Conservation (phyloP, 176 grass and related monocot genomes). For the Alloteropsis semialata region DNA sequence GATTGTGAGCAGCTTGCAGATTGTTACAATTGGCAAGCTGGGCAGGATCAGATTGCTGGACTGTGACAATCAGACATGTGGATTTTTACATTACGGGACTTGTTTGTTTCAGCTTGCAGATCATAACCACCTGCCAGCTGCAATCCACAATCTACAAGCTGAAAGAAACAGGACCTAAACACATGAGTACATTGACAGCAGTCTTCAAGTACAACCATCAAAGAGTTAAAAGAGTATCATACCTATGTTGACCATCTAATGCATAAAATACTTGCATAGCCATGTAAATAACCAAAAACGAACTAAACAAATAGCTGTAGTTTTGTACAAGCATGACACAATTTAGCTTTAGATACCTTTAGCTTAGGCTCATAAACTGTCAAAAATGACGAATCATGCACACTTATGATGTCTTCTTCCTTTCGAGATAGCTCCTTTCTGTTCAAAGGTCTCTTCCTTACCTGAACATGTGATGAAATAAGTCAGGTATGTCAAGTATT, state of each 20-base stretch:
- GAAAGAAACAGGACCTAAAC: too few species aligned
- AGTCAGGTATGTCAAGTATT: conserved; percentile 31
- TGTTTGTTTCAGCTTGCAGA: too few species aligned
- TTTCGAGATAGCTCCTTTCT: conserved; percentile 95
- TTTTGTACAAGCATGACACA: neutral
- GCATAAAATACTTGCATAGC: neutral
- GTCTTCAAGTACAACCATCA: neutral
- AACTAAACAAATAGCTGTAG: neutral
- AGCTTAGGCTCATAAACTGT: conserved; percentile 94
- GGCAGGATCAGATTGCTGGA: too few species aligned
- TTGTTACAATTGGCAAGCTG: too few species aligned
- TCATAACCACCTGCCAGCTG: too few species aligned
- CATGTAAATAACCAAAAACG: neutral
- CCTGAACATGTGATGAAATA: conserved; percentile 55
- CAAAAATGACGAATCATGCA: conserved; percentile 70
- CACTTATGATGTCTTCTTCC: conserved; percentile 90
- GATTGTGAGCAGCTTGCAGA: too few species aligned
- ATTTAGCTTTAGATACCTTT: conserved; percentile 55
- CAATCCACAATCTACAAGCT: too few species aligned
- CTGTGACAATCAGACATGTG: too few species aligned
- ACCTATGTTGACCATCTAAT: neutral
- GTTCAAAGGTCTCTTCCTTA: conserved; percentile 97
- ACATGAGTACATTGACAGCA: neutral
- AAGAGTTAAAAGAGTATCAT: conserved; percentile 6
- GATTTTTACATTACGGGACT: too few species aligned